Evolutionary conservation across 225 moss, liverwort and hornwort species (phyloP), one percentile per base, ranked within the genome.

Genomic region (Pleurozium schreberi): DNA sequence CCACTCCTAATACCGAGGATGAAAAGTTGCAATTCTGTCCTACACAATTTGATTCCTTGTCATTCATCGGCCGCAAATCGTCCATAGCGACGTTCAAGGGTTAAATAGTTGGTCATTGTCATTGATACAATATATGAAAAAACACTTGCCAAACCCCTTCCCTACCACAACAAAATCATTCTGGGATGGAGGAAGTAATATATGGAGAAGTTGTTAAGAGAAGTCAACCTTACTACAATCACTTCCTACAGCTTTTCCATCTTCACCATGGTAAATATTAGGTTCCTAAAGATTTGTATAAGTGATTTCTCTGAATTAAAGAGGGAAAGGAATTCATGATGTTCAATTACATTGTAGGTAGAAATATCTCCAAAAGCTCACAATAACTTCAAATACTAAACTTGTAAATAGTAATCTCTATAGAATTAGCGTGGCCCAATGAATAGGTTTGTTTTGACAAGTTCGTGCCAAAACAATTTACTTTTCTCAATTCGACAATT

Each of bases 111-210:
- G 5, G 9, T 2, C 27, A 71, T 9, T 45, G 2, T 45, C 3
- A 17, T 28, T 28, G 6, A 10, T 45, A 45, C 0, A 28, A 6
- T 3, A 73, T 73, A 12, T 75, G 1, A 7, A 31, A 12, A 49
- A 33, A 0, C 49, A 0, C 18, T 0, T 0, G 0, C 10, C 0
- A 7, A 0, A 2, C 4, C 4, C 9, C 18, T 45, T 18, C 4
- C 10, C 73, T 0, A 17, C 7, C 31, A 12, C 2, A 67, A 1
- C 1, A 45, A 45, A 9, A 75, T 19, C 33, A 33, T 75, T 33
- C 19, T 3, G 8, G 10, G 0, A 74, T 47, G 7, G 12, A 33
- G 11, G 27, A 11, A 47, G 6, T 73, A 25, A 4, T 25, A 77
- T 14, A 15, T 78, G 8, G 8, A 34, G 21, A 52, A 34, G 13